A percentile compares a stretch with the other conserved stretches of the same genome.
These are phyloP conservation scores for Colletotrichum musae DNA, from an alignment of 2,329 filamentous ascomycete species.

Conservation along the genomic window DNA sequence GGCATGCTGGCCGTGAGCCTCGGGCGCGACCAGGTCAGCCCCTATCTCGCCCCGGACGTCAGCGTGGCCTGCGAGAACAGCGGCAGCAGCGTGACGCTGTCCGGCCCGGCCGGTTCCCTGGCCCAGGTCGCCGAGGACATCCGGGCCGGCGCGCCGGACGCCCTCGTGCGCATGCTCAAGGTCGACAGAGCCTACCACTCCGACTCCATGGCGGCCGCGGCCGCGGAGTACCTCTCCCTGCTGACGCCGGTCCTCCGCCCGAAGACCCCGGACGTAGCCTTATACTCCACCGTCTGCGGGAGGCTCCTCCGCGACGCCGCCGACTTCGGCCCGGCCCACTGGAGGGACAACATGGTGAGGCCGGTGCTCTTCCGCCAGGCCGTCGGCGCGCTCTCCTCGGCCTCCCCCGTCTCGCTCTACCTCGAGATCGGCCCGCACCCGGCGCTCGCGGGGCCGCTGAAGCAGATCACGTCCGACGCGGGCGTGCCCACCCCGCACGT, in stretches of 20 bases:
- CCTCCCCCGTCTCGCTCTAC: constrained; percentile 42
- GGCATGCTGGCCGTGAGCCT: constrained; percentile 55
- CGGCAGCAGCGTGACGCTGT: constrained; percentile 48
- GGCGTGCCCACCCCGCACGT: constrained; percentile 61
- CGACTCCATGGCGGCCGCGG: constrained; percentile 36
- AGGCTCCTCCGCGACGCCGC: background rate
- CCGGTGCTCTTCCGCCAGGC: constrained; percentile 39
- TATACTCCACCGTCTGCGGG: constrained; percentile 25
- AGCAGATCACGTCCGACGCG: constrained; percentile 62
- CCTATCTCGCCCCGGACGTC: constrained; percentile 18
- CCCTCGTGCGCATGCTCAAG: constrained; percentile 1
- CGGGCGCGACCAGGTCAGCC: constrained; percentile 18
- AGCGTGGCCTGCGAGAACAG: constrained; percentile 40
- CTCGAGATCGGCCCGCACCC: constrained; percentile 41
- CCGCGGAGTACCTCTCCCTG: constrained; percentile 23
- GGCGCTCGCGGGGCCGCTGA: constrained; percentile 34
- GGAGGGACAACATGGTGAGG: constrained; percentile 40
- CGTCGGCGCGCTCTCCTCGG: constrained; percentile 30
- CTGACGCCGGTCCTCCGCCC: constrained; percentile 3
- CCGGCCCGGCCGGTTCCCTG: constrained; percentile 43
- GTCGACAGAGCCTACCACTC: constrained; percentile 30
- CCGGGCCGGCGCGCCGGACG: constrained; percentile 36
- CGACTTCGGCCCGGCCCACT: constrained; percentile 32
- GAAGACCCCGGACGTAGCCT: background rate
- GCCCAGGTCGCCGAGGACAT: constrained; percentile 46